Percentiles rank a stretch among this genome's conserved stretches.
phyloP scores from a whole-genome alignment of 176 grass and related monocot genomes.

The Ananas comosus region DNA sequence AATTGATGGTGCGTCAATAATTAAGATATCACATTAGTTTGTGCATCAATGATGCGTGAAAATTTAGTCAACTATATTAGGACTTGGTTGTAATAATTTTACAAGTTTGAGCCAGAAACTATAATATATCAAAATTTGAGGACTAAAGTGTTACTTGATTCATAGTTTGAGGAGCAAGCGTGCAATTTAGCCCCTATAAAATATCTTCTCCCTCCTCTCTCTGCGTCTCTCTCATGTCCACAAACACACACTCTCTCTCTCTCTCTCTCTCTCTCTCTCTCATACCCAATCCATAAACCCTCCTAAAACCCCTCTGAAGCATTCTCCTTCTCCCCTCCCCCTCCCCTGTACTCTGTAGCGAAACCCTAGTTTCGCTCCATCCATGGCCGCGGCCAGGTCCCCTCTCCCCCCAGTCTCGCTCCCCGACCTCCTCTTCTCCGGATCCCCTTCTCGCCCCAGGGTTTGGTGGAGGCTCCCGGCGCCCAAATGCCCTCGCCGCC shows the following conservation, averaged over 20 bases:
- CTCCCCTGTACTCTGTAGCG: background rate
- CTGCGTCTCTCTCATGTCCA: no score
- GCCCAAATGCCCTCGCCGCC: conserved; percentile 2
- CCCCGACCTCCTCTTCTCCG: background rate
- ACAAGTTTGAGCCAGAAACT: no score
- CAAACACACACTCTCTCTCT: background rate
- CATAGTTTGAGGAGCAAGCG: no score
- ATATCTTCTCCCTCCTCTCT: no score
- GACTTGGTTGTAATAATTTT: no score
- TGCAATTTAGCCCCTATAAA: no score
- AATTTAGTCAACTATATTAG: no score
- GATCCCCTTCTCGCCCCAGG: background rate
- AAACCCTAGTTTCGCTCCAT: background rate
- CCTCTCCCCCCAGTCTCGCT: background rate
- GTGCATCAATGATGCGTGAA: no score
- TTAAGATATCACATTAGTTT: no score
- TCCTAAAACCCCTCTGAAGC: conserved; percentile 14
- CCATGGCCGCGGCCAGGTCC: conserved; percentile 19
- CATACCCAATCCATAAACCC: conserved; percentile 32
- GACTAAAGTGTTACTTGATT: no score
- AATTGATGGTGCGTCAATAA: no score
- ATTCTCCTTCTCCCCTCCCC: background rate
- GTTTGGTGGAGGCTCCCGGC: conserved; percentile 4
- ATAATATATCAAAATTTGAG: no score
- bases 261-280: background rate